Conservation (phyloP, 2,329 filamentous ascomycete genomes). For the Sphaerulina vaccinii region DNA sequence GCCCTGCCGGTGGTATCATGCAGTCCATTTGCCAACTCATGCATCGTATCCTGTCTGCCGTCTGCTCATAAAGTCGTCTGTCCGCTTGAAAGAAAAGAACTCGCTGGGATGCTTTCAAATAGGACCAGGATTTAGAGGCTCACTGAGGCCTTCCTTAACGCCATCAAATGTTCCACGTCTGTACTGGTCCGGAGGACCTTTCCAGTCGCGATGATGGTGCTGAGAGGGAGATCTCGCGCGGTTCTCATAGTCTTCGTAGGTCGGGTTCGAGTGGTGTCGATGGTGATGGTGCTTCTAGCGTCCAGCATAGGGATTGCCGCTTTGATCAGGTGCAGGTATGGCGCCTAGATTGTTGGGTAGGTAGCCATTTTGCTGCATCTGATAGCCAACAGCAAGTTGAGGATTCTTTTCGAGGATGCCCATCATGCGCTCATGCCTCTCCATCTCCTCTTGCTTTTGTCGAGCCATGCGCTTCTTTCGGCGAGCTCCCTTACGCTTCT, state of each 20-base stretch:
- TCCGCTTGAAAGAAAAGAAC: not conserved
- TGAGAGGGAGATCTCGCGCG: constrained; percentile 1
- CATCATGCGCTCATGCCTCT: constrained; percentile 41
- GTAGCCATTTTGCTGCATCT: constrained; percentile 27
- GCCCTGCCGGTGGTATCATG: constrained; percentile 17
- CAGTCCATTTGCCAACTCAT: constrained; percentile 14
- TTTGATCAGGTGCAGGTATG: constrained; percentile 30
- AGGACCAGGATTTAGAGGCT: constrained; percentile 1
- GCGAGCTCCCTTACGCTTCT: constrained; percentile 42
- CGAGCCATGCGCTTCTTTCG: constrained; percentile 44
- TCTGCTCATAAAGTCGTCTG: constrained; percentile 14
- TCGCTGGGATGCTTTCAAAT: not conserved
- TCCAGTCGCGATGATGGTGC: constrained; percentile 1
- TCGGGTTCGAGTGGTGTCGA: not conserved
- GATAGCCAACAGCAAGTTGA: constrained; percentile 29
- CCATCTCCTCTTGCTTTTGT: constrained; percentile 47
- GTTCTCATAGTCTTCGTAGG: constrained; percentile 1
- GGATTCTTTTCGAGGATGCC: constrained; percentile 34
- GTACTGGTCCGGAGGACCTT: not conserved
- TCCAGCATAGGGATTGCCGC: constrained; percentile 37
- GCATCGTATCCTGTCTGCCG: constrained; percentile 10
- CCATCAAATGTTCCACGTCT: not conserved
- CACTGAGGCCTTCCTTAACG: constrained; percentile 1
- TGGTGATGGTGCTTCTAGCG: constrained; percentile 14
- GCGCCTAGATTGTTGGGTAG: constrained; percentile 3